Evolutionary conservation across 192 early-diverging fungal species (phyloP).

Genomic region (Umbelopsis vinacea): DNA sequence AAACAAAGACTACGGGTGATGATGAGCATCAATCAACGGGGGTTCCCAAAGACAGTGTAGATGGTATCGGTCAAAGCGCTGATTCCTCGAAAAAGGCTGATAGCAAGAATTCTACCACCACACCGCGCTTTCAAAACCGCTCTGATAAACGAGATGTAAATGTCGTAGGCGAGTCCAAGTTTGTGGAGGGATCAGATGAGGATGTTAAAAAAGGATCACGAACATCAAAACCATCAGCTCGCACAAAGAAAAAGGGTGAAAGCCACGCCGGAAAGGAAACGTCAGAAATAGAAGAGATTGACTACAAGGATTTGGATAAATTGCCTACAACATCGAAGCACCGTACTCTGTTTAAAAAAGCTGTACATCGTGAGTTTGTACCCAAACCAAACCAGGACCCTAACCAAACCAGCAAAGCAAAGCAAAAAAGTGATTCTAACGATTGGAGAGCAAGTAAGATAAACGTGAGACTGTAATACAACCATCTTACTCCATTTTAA

Average conservation of each 20-base stretch:
- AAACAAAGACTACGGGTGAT: no score
- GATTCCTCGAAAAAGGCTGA: no score
- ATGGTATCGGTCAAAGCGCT: no score
- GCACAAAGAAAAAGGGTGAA: not conserved
- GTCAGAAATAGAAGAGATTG: not conserved
- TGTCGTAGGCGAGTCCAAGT: no score
- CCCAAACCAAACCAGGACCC: not conserved
- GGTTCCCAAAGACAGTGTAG: no score
- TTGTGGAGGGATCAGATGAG: no score
- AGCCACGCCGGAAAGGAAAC: not conserved
- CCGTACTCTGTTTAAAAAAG: not conserved
- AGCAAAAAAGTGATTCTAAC: not conserved
- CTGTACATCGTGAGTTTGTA: not conserved
- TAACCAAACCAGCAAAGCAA: not conserved
- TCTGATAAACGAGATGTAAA: no score
- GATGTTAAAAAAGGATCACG: no score
- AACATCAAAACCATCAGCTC: not conserved
- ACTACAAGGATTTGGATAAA: not conserved
- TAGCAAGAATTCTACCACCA: no score
- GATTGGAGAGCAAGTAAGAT: slow-evolving; percentile 20
- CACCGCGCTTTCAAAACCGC: no score
- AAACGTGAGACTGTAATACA: not conserved
- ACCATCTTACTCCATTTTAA: not conserved
- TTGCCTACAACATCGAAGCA: not conserved
- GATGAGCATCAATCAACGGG: no score